Base-by-base conservation (phyloP, 768 basidiomycete species). In the Boletus reticulatus region DNA sequence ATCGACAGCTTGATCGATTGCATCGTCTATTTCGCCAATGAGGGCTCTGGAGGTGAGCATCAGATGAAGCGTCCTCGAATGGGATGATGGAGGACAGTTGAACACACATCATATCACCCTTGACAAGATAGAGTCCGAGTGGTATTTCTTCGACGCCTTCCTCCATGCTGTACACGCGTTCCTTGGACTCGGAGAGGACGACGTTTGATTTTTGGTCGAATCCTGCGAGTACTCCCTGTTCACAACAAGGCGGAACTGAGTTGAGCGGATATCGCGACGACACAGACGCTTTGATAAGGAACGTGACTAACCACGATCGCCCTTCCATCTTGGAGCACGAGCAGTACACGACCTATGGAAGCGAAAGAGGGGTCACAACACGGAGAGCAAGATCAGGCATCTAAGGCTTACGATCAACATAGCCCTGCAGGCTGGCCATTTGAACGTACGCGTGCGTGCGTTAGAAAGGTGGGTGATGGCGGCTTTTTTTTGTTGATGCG, bases 101-200 rank as follows among this genome's bases (percentile, higher is more conserved):
- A 42, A 84, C 93, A 72, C 65, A 98, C 97, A 96, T 94, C 81
- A 94, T 94, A 70, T 99, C 97, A 4, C 97, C 97, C 66, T 98
- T 94, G 68, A 99, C 94, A 66, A 99, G 86, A 73, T 99, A 98
- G 43, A 98, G 78, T 0, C 97, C 97, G 24, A 98, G 78, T 0
- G 93, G 90, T 11, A 94, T 85, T 78, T 98, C 94, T 73, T 98
- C 92, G 27, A 97, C 94, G 39, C 90, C 89, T 65, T 92, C 91
- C 16, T 99, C 97, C 50, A 83, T 73, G 67, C 88, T 91, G 72
- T 91, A 98, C 34, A 98, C 86, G 63, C 96, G 86, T 70, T 99
- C 97, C 67, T 89, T 92, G 54, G 88, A 90, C 68, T 95, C 92
- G 14, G 95, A 88, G 53, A 99, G 84, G 61, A 99, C 94, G 66